Base-by-base conservation (phyloP, 148 eudicot species). In the Spergularia marina region DNA sequence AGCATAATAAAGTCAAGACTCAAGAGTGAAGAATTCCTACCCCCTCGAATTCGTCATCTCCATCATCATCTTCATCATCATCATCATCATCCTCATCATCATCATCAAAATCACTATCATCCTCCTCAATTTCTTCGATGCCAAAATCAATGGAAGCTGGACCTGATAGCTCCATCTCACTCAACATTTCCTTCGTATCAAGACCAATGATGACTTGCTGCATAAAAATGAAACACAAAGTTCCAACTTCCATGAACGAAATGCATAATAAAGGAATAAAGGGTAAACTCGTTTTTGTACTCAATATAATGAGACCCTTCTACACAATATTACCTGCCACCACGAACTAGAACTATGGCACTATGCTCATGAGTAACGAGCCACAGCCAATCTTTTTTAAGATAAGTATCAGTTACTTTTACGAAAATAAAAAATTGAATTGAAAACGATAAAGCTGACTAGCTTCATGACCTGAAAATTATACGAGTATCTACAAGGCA, bases 141-240 rank as follows among this genome's bases (percentile, higher is more conserved):
- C 81, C 91, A 61, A 87, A 82, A 72, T 85, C 86, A 34, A 85
- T 68, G 44, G 83, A 86, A 68, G 90, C 78, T 71, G 85, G 86
- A 68, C 89, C 88, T 58, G 88, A 74, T 54, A 87, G 82, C 74
- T 92, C 97, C 90, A 92, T 84, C 82, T 92, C 96, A 72, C 82
- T 79, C 72, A 90, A 71, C 89, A 89, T 77, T 78, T 95, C 97
- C 71, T 85, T 82, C 52, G 98, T 92, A 79, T 95, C 92, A 55
- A 95, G 79, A 76, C 98, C 98, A 78, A 95, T 80, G 54, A 95
- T 90, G 78, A 92, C 97, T 87, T 95, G 97, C 98, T 95, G 97
- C 96, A 90, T 66, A 71, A 66, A 77, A 65, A 58, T 0, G 76
- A 62, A 61, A 30, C 51, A 30, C 53, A 34, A 58, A 70, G 81